Evolutionary conservation across 2,329 filamentous ascomycete genomes (phyloP).

Genomic region (Scedosporium apiospermum): DNA sequence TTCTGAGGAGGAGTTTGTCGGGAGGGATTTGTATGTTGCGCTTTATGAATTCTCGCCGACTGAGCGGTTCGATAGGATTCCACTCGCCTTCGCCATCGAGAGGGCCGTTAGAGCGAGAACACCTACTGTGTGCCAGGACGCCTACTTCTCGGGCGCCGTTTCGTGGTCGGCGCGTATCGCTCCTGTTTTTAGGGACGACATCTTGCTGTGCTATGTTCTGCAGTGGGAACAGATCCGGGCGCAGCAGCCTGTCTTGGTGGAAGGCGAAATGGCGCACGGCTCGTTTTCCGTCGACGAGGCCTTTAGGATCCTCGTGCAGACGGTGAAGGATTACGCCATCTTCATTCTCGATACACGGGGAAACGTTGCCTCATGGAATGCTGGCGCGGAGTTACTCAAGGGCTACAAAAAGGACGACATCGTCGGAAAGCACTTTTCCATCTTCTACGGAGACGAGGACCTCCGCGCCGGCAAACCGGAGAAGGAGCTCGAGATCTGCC

Average conservation of each 20-base stretch:
- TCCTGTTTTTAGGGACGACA: slow-evolving; percentile 19
- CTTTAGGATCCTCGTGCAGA: slow-evolving; percentile 52
- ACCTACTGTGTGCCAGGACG: slow-evolving; percentile 15
- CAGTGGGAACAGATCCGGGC: slow-evolving; percentile 20
- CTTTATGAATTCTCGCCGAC: slow-evolving; percentile 17
- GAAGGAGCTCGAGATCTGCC: slow-evolving; percentile 39
- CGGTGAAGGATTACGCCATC: slow-evolving; percentile 53
- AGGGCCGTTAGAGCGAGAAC: slow-evolving; percentile 17
- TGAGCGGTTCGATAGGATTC: slow-evolving; percentile 16
- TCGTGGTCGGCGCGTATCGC: slow-evolving; percentile 22
- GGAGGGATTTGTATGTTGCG: slow-evolving; percentile 17
- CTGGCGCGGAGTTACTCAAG: slow-evolving; percentile 44
- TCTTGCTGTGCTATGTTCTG: slow-evolving; percentile 19
- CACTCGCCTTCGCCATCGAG: slow-evolving; percentile 18
- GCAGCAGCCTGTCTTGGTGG: background rate
- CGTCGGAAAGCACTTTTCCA: slow-evolving; percentile 47
- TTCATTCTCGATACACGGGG: slow-evolving; percentile 49
- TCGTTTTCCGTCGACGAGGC: slow-evolving; percentile 37
- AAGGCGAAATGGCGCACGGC: slow-evolving; percentile 14
- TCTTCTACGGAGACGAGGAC: slow-evolving; percentile 46
- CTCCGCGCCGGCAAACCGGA: slow-evolving; percentile 36
- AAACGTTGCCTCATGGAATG: slow-evolving; percentile 49
- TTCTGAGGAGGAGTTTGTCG: slow-evolving; percentile 16
- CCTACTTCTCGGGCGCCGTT: slow-evolving; percentile 8
- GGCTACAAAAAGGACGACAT: slow-evolving; percentile 45